phyloP scores from a whole-genome alignment of 2,329 filamentous ascomycete genomes.

The Penicillium oxalicum region DNA sequence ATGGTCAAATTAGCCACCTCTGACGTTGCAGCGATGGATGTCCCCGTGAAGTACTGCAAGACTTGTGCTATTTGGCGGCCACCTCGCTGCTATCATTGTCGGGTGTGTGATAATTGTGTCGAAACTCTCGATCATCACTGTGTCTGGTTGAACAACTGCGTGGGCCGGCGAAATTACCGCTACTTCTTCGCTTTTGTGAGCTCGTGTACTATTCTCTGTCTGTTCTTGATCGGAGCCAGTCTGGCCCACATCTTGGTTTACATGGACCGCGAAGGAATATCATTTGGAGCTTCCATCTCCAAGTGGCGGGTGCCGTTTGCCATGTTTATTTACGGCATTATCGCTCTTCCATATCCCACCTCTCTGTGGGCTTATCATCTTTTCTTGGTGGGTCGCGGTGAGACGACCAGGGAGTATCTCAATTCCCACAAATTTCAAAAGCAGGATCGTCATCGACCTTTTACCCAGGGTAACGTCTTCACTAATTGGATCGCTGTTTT shows the following conservation, averaged over 20 bases:
- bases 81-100: conserved; percentile 90
- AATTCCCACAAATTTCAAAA: conserved; percentile 94
- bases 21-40: conserved; percentile 82
- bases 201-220: conserved; percentile 66
- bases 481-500: conserved; percentile 79
- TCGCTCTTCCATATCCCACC: conserved; percentile 72
- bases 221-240: conserved; percentile 70
- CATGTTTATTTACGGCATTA: conserved; percentile 74
- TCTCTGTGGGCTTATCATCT: conserved; percentile 84
- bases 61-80: conserved; percentile 97
- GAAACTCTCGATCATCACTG: conserved; percentile 98
- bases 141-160: conserved; percentile 98
- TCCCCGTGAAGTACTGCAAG: conserved; percentile 96
- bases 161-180: conserved; percentile 93
- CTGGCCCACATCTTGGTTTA: conserved; percentile 77
- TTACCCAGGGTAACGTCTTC: conserved; percentile 67
- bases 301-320: conserved; percentile 77
- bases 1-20: conserved; percentile 76
- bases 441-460: conserved; percentile 84
- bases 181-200: conserved; percentile 93
- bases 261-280: conserved; percentile 55
- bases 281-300: conserved; percentile 62
- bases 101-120: conserved; percentile 92
- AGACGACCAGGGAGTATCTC: conserved; percentile 93
- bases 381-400: conserved; percentile 82